Conservation (phyloP, 2,329 filamentous ascomycete species). For the Orbilia javanica region DNA sequence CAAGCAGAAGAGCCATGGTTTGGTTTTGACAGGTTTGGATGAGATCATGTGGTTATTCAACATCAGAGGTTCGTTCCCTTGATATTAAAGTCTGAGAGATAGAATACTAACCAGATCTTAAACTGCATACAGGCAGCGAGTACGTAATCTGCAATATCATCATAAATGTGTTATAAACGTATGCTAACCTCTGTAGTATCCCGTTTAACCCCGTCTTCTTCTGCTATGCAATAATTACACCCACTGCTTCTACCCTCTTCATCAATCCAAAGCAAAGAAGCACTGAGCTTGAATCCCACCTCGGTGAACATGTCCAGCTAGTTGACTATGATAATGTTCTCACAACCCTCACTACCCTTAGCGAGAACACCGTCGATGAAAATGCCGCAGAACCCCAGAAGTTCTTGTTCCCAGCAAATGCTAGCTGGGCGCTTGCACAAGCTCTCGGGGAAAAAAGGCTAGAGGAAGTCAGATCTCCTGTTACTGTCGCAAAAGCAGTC, state of each 20-base stretch:
- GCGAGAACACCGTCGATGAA: slow-evolving; percentile 64
- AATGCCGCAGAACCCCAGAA: slow-evolving; percentile 65
- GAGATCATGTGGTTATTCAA: slow-evolving; percentile 99
- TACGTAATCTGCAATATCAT: not conserved
- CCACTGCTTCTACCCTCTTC: slow-evolving; percentile 81
- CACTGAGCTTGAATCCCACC: slow-evolving; percentile 76
- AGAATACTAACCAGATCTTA: not conserved
- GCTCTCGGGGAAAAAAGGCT: slow-evolving; percentile 85
- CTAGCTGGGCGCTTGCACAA: slow-evolving; percentile 91
- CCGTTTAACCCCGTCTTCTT: slow-evolving; percentile 99
- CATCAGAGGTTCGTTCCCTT: slow-evolving; percentile 78
- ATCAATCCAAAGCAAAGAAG: slow-evolving; percentile 83
- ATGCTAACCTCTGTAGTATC: slow-evolving; percentile 70
- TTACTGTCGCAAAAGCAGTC: slow-evolving; percentile 90
- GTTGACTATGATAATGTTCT: slow-evolving; percentile 88
- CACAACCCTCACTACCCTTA: slow-evolving; percentile 76
- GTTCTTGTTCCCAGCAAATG: slow-evolving; percentile 88
- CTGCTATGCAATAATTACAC: slow-evolving; percentile 90
- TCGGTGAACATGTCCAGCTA: slow-evolving; percentile 77
- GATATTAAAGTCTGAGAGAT: not conserved
- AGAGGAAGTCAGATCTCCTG: slow-evolving; percentile 86
- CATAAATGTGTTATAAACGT: not conserved
- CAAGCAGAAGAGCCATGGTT: slow-evolving; percentile 87
- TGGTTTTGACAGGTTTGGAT: slow-evolving; percentile 94
- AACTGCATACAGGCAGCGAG: slow-evolving; percentile 42